Percentiles rank a stretch among this genome's conserved stretches.
Evolutionary conservation across 345 rosid species (phyloP).

Genomic region (Microcos paniculata): DNA sequence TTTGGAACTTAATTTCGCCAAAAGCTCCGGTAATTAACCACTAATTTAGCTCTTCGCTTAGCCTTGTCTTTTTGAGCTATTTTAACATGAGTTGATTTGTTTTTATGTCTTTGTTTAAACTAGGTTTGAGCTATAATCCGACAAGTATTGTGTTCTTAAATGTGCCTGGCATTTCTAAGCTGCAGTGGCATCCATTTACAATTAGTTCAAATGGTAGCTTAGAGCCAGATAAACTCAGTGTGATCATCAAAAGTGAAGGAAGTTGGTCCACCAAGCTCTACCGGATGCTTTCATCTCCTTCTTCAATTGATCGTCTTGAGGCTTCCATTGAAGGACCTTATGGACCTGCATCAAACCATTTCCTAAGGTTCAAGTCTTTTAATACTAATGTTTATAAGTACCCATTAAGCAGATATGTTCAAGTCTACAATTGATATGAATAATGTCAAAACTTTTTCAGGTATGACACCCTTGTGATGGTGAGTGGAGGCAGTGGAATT

Average conservation of each 20-base stretch:
- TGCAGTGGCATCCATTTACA: constrained; percentile 96
- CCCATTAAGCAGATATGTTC: too few species aligned
- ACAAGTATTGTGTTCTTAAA: constrained; percentile 72
- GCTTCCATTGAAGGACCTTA: constrained; percentile 87
- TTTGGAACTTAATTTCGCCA: constrained; percentile 60
- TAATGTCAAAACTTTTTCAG: constrained; percentile 24
- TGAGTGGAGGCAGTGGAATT: constrained; percentile 93
- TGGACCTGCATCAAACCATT: constrained; percentile 76
- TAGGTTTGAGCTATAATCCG: constrained; percentile 65
- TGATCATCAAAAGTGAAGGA: constrained; percentile 70
- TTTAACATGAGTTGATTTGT: not conserved
- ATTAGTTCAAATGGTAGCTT: constrained; percentile 64
- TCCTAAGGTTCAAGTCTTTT: constrained; percentile 43
- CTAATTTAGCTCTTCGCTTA: not conserved
- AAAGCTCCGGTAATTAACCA: constrained; percentile 12
- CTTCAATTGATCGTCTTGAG: constrained; percentile 43
- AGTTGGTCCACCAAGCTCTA: constrained; percentile 77
- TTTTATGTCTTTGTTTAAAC: not conserved
- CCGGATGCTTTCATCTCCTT: constrained; percentile 58
- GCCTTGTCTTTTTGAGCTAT: too few species aligned
- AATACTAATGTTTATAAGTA: not conserved
- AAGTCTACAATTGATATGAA: not conserved
- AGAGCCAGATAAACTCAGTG: constrained; percentile 65
- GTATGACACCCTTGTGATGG: constrained; percentile 72
- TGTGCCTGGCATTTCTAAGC: constrained; percentile 69